Percentiles rank a stretch among this genome's conserved stretches.
These are phyloP conservation scores for Tuber microsphaerosporum DNA, from an alignment of 495 filamentous ascomycete genomes.

Conservation along the genomic window DNA sequence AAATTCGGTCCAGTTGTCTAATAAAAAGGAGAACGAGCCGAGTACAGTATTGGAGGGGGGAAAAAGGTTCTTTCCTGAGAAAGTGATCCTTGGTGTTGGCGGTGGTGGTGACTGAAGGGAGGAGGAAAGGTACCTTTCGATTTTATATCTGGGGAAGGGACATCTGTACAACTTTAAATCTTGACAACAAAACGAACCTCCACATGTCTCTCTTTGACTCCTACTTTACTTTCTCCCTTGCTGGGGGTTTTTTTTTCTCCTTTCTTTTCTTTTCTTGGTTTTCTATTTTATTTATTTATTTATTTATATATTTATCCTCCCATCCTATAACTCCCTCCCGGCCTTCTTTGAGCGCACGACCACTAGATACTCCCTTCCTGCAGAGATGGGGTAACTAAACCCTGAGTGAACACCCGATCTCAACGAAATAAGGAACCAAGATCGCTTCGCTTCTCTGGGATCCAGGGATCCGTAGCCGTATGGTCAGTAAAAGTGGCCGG, in stretches of 20 bases:
- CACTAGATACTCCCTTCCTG: conserved; percentile 29
- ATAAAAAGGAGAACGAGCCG: neutral
- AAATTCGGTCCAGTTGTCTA: neutral
- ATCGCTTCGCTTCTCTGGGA: conserved; percentile 1
- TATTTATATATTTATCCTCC: conserved; percentile 22
- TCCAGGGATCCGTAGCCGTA: neutral
- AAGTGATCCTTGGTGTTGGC: conserved; percentile 2
- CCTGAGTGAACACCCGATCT: conserved; percentile 22
- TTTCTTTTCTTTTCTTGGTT: neutral
- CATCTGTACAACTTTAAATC: conserved; percentile 33
- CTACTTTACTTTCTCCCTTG: conserved; percentile 9
- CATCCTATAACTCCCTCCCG: conserved; percentile 13
- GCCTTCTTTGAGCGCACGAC: conserved; percentile 16
- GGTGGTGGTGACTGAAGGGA: conserved; percentile 14
- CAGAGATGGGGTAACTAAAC: conserved; percentile 23
- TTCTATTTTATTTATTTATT: conserved; percentile 16
- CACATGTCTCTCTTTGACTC: conserved; percentile 24
- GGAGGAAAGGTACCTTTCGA: conserved; percentile 32
- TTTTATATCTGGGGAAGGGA: conserved; percentile 32
- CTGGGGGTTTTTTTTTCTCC: conserved; percentile 10
- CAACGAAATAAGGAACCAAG: conserved; percentile 2
- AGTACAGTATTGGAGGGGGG: neutral
- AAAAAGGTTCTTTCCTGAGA: neutral
- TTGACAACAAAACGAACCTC: conserved; percentile 28
- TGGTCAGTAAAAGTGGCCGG: neutral